A percentile compares a stretch with the other conserved stretches of the same genome.
phyloP scores from a whole-genome alignment of 345 rosid genomes.

The Cochlearia excelsa region DNA sequence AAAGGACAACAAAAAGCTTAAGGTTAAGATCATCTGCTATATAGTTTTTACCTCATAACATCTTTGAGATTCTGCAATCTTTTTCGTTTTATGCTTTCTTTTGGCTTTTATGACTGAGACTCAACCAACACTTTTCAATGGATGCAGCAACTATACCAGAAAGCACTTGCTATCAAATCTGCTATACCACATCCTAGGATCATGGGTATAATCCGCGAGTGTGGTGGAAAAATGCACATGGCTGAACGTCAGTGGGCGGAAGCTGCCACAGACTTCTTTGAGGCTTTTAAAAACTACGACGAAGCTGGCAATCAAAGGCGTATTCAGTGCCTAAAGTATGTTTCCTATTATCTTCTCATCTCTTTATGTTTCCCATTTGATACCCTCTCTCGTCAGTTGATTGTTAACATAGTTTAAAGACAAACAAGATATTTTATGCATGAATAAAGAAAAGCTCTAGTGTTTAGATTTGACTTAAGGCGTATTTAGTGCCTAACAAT shows the following conservation, averaged over 20 bases:
- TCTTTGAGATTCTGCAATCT: conserved; percentile 2
- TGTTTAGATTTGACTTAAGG: conserved; percentile 10
- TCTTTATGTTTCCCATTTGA: conserved; percentile 1
- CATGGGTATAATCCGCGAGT: conserved; percentile 98
- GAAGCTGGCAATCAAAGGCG: conserved; percentile 99
- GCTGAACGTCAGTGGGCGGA: conserved; percentile 99
- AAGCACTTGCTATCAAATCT: conserved; percentile 97
- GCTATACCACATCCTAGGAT: conserved; percentile 99
- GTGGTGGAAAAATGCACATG: conserved; percentile 99
- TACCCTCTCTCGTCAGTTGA: not conserved
- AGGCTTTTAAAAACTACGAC: conserved; percentile 98
- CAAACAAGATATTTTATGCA: not conserved
- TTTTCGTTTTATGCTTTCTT: conserved; percentile 1
- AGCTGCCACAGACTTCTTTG: conserved; percentile 99
- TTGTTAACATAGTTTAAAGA: not conserved
- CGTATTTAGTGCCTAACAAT: conserved; percentile 3
- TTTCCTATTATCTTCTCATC: conserved; percentile 21
- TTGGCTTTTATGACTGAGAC: conserved; percentile 18
- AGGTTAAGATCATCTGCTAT: conserved; percentile 46
- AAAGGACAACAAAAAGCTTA: conserved; percentile 94
- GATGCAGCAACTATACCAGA: conserved; percentile 90
- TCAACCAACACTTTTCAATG: conserved; percentile 24
- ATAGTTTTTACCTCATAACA: not conserved
- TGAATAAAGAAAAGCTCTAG: not conserved
- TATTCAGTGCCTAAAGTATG: conserved; percentile 94